These are phyloP conservation scores for Globisporangium apiculatum DNA, from an alignment of 352 stramenopile genomes.

Conservation along the genomic window DNA sequence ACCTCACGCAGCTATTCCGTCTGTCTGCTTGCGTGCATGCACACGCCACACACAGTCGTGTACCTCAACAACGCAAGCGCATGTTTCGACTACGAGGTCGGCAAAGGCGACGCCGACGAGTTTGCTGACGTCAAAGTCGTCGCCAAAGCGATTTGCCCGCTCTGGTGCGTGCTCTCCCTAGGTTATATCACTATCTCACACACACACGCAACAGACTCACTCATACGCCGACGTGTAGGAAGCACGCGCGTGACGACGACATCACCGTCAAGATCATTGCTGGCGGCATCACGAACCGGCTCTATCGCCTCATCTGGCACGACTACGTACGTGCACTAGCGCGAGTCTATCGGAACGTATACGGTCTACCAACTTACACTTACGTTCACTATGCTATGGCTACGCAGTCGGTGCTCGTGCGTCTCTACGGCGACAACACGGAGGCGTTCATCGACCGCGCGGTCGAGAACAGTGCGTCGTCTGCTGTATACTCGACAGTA, in stretches of 20 bases:
- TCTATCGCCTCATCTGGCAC: constrained; percentile 80
- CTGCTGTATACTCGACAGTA: too few species aligned
- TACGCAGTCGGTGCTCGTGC: constrained; percentile 74
- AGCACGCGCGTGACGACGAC: constrained; percentile 39
- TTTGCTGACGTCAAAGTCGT: constrained; percentile 81
- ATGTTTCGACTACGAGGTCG: constrained; percentile 68
- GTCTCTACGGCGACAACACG: constrained; percentile 90
- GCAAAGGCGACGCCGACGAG: constrained; percentile 50
- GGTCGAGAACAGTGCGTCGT: constrained; percentile 83
- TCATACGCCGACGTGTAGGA: constrained; percentile 17
- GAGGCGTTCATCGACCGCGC: constrained; percentile 90
- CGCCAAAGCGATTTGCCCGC: constrained; percentile 50
- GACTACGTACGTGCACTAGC: constrained; percentile 29
- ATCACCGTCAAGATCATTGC: constrained; percentile 83
- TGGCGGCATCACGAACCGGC: constrained; percentile 91
- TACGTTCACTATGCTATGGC: neutral
- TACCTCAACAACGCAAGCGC: constrained; percentile 79
- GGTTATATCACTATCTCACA: neutral
- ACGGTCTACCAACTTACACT: neutral
- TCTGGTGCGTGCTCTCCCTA: constrained; percentile 30
- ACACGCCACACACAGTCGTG: constrained; percentile 26
- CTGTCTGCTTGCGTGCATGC: neutral
- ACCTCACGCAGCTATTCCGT: neutral
- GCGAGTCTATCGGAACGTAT: neutral
- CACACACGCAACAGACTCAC: neutral